Evolutionary conservation across 1,284 basidiomycete species (phyloP).

Genomic region (Ustilago loliicola): DNA sequence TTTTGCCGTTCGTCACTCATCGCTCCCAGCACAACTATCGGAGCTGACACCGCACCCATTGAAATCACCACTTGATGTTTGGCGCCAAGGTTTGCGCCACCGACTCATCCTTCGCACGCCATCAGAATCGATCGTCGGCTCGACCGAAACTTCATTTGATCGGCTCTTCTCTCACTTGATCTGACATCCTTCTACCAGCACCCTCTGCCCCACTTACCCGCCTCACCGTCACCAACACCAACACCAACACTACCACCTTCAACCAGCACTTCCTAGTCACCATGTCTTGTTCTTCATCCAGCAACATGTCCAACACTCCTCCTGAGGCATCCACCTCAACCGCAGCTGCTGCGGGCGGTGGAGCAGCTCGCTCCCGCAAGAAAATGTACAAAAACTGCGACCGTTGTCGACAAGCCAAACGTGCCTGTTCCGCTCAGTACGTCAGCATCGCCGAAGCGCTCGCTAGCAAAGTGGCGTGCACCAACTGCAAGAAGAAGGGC

Average conservation of each 20-base stretch:
- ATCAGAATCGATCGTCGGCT: background rate
- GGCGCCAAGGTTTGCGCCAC: background rate
- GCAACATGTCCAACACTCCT: background rate
- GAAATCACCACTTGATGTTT: too few relatives aligned
- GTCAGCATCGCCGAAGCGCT: constrained; percentile 38
- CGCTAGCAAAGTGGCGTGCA: constrained; percentile 41
- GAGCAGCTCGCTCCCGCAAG: constrained; percentile 25
- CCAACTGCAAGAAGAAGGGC: constrained; percentile 46
- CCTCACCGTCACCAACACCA: background rate
- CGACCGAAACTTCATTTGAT: background rate
- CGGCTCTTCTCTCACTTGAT: background rate
- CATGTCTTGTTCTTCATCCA: background rate
- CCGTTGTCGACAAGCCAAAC: constrained; percentile 41
- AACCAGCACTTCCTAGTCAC: background rate
- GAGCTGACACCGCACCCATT: too few relatives aligned
- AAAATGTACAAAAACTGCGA: constrained; percentile 56
- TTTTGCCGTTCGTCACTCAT: background rate
- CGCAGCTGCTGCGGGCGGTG: background rate
- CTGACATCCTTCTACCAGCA: background rate
- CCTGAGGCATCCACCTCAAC: background rate
- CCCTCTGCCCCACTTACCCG: background rate
- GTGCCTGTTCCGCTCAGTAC: constrained; percentile 42
- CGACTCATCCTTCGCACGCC: background rate
- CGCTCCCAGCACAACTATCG: background rate
- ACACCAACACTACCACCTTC: background rate